Evolutionary conservation across 2,329 filamentous ascomycete species (phyloP).

Genomic region (Aspergillus sp.): DNA sequence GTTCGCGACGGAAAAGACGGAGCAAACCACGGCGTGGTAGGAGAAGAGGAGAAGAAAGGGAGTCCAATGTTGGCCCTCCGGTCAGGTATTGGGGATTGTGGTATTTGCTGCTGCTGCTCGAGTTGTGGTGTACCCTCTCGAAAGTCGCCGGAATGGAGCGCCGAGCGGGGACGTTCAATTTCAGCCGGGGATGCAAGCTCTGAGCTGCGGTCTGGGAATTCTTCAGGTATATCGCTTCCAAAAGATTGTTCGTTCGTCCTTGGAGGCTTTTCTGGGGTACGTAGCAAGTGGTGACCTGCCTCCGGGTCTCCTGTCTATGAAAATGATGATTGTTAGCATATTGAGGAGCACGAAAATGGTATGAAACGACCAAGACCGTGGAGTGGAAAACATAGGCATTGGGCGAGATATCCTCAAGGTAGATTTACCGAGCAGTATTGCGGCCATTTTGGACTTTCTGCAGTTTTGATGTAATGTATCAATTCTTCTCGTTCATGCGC

Average conservation of each 20-base stretch:
- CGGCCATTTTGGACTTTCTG: conserved; percentile 73
- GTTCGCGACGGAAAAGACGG: conserved; percentile 24
- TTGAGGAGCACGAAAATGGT: not conserved
- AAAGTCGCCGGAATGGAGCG: conserved; percentile 64
- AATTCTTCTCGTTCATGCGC: conserved; percentile 68
- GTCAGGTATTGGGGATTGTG: conserved; percentile 22
- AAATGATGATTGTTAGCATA: not conserved
- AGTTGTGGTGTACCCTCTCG: conserved; percentile 43
- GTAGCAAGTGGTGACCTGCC: conserved; percentile 21
- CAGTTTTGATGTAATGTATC: conserved; percentile 80
- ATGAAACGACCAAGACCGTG: not conserved
- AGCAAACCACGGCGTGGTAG: conserved; percentile 58
- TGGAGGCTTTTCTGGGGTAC: conserved; percentile 24
- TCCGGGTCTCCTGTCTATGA: conserved; percentile 14
- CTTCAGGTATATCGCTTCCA: conserved; percentile 16
- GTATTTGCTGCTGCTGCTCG: conserved; percentile 27
- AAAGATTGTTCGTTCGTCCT: conserved; percentile 14
- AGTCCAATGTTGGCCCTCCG: conserved; percentile 14
- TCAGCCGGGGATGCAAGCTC: conserved; percentile 57
- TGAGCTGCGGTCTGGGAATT: conserved; percentile 34
- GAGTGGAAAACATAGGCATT: not conserved
- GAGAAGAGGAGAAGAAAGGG: conserved; percentile 47
- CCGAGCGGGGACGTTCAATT: conserved; percentile 80
- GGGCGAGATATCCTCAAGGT: not conserved
- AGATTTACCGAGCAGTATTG: conserved; percentile 59